Conservation (phyloP, 2,329 filamentous ascomycete species). For the Epichloe bromicola region DNA sequence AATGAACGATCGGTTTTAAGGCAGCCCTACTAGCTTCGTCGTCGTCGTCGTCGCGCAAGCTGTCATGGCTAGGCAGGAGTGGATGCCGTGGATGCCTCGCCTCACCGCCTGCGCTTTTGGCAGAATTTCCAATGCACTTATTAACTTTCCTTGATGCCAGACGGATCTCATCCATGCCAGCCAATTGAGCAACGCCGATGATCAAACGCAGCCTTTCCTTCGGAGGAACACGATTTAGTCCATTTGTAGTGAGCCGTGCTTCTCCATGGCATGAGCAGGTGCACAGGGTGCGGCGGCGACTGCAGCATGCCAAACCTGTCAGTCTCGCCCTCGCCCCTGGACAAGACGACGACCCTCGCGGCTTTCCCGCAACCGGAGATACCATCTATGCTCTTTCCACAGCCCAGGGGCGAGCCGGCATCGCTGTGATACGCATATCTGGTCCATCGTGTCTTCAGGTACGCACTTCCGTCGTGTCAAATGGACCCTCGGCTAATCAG, state of each 20-base stretch:
- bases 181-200: background rate
- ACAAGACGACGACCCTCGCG: background rate
- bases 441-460: conserved; percentile 62
- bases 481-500: background rate
- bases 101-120: conserved; percentile 10
- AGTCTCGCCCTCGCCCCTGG: background rate
- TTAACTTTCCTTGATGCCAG: too few relatives aligned
- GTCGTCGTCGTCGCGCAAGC: conserved; percentile 7
- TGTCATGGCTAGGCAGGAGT: conserved; percentile 1
- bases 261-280: background rate
- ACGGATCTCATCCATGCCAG: background rate
- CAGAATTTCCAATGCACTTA: background rate
- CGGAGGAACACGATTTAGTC: background rate
- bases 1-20: conserved; percentile 9
- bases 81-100: conserved; percentile 5
- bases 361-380: conserved; percentile 20
- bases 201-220: background rate
- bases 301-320: background rate
- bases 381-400: conserved; percentile 93
- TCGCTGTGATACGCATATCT: conserved; percentile 80
- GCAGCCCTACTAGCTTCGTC: conserved; percentile 14
- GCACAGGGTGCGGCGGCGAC: background rate
- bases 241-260: background rate
- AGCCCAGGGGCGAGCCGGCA: conserved; percentile 71
- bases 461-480: background rate